Conservation (phyloP, 495 filamentous ascomycete genomes). For the Aspergillus diversus region DNA sequence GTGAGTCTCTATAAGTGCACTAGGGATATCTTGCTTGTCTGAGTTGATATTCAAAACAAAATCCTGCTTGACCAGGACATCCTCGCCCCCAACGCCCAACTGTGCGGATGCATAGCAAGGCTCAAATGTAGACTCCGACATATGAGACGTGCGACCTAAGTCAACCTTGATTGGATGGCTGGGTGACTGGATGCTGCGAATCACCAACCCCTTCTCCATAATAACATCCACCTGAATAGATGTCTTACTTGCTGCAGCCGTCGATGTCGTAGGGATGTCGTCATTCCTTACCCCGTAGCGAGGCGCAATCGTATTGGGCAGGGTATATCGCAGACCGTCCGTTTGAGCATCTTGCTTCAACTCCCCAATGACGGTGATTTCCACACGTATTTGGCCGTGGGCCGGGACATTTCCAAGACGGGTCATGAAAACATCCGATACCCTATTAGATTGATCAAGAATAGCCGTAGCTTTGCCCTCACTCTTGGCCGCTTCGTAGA, state of each 20-base stretch:
- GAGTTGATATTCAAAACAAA: constrained; percentile 60
- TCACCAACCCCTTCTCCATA: constrained; percentile 9
- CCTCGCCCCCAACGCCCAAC: constrained; percentile 30
- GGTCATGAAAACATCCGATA: constrained; percentile 66
- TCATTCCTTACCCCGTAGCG: constrained; percentile 54
- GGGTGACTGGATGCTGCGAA: constrained; percentile 61
- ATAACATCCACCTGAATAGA: constrained; percentile 5
- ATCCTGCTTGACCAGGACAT: constrained; percentile 34
- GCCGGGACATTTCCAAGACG: constrained; percentile 66
- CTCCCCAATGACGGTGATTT: constrained; percentile 67
- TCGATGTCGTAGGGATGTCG: not conserved
- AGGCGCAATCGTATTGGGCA: constrained; percentile 65
- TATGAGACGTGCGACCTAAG: constrained; percentile 58
- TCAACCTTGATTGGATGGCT: constrained; percentile 68
- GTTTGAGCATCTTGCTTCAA: constrained; percentile 66
- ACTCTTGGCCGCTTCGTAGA: constrained; percentile 57
- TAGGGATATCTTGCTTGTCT: constrained; percentile 57
- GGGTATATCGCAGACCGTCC: constrained; percentile 65
- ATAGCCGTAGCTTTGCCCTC: constrained; percentile 63
- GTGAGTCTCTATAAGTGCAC: constrained; percentile 66
- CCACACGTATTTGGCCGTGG: constrained; percentile 53
- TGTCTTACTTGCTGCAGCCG: not conserved
- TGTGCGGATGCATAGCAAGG: constrained; percentile 63
- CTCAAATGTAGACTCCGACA: constrained; percentile 45
- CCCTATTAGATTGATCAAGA: constrained; percentile 59